Evolutionary conservation across 2,329 filamentous ascomycete species (phyloP).

Genomic region (Apiospora malaysiana): DNA sequence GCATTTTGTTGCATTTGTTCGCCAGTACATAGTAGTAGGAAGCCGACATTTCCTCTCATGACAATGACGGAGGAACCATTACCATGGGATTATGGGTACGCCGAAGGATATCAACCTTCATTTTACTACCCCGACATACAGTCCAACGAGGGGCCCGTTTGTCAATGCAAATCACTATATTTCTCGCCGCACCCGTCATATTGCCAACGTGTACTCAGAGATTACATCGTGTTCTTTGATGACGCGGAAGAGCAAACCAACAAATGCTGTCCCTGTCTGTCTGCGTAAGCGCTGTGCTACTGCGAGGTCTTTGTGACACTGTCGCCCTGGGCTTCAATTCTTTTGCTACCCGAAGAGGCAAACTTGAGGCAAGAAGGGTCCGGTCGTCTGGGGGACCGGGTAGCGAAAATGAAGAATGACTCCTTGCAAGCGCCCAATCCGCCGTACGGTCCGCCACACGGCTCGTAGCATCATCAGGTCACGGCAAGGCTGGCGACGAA

Average conservation of each 20-base stretch:
- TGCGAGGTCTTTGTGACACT: not conserved
- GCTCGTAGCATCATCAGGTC: slow-evolving; percentile 16
- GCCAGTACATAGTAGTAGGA: not conserved
- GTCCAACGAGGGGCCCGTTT: not conserved
- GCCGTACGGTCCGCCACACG: slow-evolving; percentile 3
- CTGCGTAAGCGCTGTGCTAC: not conserved
- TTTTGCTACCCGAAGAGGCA: slow-evolving; percentile 8
- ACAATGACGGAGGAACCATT: not conserved
- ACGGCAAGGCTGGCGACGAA: slow-evolving; percentile 16
- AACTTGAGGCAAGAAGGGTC: slow-evolving; percentile 7
- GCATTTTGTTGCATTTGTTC: not conserved
- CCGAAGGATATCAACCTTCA: not conserved
- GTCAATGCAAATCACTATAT: slow-evolving; percentile 13
- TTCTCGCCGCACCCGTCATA: not conserved
- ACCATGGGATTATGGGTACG: not conserved
- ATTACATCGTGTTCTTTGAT: slow-evolving; percentile 10
- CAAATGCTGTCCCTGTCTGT: not conserved
- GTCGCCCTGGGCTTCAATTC: slow-evolving; percentile 10
- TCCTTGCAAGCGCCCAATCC: not conserved
- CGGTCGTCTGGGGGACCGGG: slow-evolving; percentile 12
- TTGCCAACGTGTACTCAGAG: not conserved
- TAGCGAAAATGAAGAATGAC: slow-evolving; percentile 6
- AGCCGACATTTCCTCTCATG: not conserved
- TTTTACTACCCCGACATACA: not conserved
- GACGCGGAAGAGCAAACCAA: slow-evolving; percentile 8